These are phyloP conservation scores for Microbotryum lychnidis-dioicae DNA, from an alignment of 1,284 basidiomycete species.

Conservation along the genomic window DNA sequence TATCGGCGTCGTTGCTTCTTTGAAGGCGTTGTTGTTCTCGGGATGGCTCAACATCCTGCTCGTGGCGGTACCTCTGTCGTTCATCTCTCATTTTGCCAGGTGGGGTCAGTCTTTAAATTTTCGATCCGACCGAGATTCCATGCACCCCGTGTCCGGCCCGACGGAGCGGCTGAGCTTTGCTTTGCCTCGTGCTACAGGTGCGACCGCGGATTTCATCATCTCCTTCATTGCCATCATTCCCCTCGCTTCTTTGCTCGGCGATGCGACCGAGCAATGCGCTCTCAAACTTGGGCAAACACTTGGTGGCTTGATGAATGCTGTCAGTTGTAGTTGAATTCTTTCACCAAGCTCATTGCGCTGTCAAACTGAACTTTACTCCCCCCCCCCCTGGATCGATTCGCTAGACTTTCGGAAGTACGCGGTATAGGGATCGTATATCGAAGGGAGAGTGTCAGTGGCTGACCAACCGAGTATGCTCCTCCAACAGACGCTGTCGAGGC, in stretches of 20 bases:
- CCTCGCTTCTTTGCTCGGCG: constrained; percentile 64
- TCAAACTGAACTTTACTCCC: neutral
- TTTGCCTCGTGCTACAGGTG: constrained; percentile 53
- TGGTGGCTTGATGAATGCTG: constrained; percentile 76
- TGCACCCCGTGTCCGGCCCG: neutral
- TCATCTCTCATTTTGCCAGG: constrained; percentile 49
- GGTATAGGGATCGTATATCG: neutral
- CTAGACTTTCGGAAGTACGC: constrained; percentile 15
- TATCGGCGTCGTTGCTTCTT: constrained; percentile 45
- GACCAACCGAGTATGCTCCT: neutral
- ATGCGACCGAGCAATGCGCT: constrained; percentile 65
- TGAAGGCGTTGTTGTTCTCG: constrained; percentile 58
- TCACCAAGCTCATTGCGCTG: neutral
- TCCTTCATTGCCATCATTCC: constrained; percentile 82
- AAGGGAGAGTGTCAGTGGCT: neutral
- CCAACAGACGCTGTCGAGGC: constrained; percentile 40
- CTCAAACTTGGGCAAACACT: constrained; percentile 66
- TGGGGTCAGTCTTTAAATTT: constrained; percentile 24
- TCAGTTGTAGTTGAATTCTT: constrained; percentile 40
- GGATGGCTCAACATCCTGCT: constrained; percentile 71
- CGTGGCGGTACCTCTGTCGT: constrained; percentile 62
- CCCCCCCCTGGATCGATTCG: neutral
- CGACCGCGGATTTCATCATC: constrained; percentile 69
- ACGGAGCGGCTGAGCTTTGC: constrained; percentile 17
- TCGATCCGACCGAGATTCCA: neutral